A percentile compares a stretch with the other conserved stretches of the same genome.
These are phyloP conservation scores for Eutrema salsugineum DNA, from an alignment of 441 rosid genomes.

Conservation along the genomic window DNA sequence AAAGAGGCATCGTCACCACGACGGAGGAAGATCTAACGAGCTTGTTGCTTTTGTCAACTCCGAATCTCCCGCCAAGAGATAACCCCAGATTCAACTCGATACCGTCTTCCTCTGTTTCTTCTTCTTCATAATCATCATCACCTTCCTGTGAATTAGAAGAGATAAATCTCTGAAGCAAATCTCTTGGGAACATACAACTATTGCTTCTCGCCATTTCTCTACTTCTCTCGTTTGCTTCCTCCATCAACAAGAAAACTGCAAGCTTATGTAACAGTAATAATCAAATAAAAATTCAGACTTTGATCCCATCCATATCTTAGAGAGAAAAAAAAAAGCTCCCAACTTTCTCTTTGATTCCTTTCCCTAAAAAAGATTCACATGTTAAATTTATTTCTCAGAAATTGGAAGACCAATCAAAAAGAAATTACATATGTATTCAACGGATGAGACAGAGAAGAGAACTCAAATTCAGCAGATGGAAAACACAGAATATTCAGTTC, in stretches of 20 bases:
- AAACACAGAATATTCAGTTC: slow-evolving; percentile 23
- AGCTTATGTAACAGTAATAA: slow-evolving; percentile 29
- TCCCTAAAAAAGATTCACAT: neutral
- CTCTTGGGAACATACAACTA: slow-evolving; percentile 66
- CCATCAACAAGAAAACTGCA: slow-evolving; percentile 26
- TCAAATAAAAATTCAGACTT: neutral
- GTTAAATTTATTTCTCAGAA: neutral
- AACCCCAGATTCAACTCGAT: slow-evolving; percentile 85
- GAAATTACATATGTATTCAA: neutral
- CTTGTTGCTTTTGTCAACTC: slow-evolving; percentile 63
- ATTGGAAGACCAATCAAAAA: neutral
- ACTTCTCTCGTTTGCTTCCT: slow-evolving; percentile 42
- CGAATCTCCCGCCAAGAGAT: slow-evolving; percentile 90
- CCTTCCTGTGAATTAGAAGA: slow-evolving; percentile 38
- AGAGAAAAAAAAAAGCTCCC: neutral
- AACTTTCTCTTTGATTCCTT: slow-evolving; percentile 7
- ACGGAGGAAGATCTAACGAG: slow-evolving; percentile 74
- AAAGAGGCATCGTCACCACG: slow-evolving; percentile 58
- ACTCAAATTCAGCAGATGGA: neutral
- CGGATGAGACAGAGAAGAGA: slow-evolving; percentile 20
- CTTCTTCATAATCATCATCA: slow-evolving; percentile 38
- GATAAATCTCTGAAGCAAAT: slow-evolving; percentile 72
- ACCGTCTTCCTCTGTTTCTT: slow-evolving; percentile 18
- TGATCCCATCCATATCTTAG: slow-evolving; percentile 28
- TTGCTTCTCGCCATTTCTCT: slow-evolving; percentile 43